Base-by-base conservation (phyloP, 2,329 filamentous ascomycete species). In the Ramularia endophylla region DNA sequence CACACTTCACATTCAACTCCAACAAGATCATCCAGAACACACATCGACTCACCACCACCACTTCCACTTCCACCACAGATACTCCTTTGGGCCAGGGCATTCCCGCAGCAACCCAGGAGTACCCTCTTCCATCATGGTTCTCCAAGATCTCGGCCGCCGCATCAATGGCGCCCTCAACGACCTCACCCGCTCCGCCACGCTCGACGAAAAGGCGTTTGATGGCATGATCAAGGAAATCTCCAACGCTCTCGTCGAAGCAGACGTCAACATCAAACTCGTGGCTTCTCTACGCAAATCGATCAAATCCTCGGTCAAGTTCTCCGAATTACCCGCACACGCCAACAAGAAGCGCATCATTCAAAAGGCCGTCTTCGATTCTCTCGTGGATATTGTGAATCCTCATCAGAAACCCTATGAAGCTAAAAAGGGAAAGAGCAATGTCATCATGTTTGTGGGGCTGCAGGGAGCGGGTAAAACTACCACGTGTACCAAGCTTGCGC, bases 321-420 rank as follows among this genome's bases (percentile, higher is more conserved):
- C 92, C 64, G 87, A 95, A 48, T 77, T 95, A 12, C 85, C 88
- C 3, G 80, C 88, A 19, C 85, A 85, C 53, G 87, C 94, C 51
- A 98, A 97, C 74, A 98, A 97, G 78, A 97, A 97, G 71, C 87
- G 90, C 53, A 73, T 98, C 46, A 95, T 98, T 61, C 92, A 98
- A 62, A 97, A 97, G 67, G 80, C 92, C 52, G 92, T 98, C 54
- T 98, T 94, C 65, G 90, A 98, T 62, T 88, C 97, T 65, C 81
- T 98, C 38, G 90, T 97, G 53, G 83, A 87, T 59, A 82, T 98
- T 37, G 92, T 98, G 54, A 88, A 98, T 59, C 92, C 92, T 18
- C 90, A 97, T 66, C 83, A 86, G 57, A 89, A 95, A 53, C 84
- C 90, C 0, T 98, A 95, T 74, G 92, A 94, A 65, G 89, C 90